A percentile compares a stretch with the other conserved stretches of the same genome.
Evolutionary conservation across 345 rosid species (phyloP).

Genomic region (Nasturtium officinale): DNA sequence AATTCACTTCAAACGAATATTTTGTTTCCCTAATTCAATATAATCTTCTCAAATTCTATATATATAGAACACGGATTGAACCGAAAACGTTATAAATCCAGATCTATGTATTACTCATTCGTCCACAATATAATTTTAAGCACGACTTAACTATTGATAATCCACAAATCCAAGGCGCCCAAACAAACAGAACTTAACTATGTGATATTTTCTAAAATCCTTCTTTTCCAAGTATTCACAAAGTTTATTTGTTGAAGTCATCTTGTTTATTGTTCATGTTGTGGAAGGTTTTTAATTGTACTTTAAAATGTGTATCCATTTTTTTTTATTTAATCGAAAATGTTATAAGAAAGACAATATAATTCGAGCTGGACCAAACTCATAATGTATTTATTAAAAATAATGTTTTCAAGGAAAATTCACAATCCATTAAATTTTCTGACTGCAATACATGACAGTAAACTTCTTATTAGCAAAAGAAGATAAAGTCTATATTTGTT

Average conservation of each 20-base stretch:
- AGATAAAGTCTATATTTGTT: conserved; percentile 13
- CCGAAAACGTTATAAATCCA: background rate
- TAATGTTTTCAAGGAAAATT: background rate
- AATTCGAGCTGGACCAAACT: conserved; percentile 11
- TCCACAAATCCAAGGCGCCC: too few relatives aligned
- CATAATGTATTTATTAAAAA: too few relatives aligned
- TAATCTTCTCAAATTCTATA: background rate
- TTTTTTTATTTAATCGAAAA: too few relatives aligned
- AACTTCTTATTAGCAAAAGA: background rate
- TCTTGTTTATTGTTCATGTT: too few relatives aligned
- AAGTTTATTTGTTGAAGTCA: too few relatives aligned
- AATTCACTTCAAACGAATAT: background rate
- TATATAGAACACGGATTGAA: background rate
- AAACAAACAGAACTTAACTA: too few relatives aligned
- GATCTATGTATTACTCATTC: background rate
- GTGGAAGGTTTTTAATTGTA: too few relatives aligned
- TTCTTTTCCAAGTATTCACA: too few relatives aligned
- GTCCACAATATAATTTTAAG: background rate
- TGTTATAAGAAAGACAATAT: background rate
- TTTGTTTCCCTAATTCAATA: background rate
- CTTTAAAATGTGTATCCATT: too few relatives aligned
- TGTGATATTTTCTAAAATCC: too few relatives aligned
- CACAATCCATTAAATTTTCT: background rate
- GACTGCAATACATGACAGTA: background rate
- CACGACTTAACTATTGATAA: too few relatives aligned